Base-by-base conservation (phyloP, 2,329 filamentous ascomycete genomes). In the Raffaelea arxii region DNA sequence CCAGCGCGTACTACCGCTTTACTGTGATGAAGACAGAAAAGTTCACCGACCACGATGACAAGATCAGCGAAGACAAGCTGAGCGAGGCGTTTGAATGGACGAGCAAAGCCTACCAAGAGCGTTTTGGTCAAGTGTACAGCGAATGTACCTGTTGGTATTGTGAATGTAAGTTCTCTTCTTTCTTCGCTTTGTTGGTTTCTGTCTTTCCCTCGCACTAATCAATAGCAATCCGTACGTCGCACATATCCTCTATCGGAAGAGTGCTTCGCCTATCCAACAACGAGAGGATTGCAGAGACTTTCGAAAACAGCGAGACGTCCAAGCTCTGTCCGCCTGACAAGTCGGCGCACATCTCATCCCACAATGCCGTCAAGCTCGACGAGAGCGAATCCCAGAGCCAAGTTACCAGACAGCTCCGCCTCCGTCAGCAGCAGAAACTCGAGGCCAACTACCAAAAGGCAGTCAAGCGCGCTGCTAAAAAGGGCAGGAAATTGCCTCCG, bases 61-160 rank as follows among this genome's bases (percentile, higher is more conserved):
- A 91, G 63, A 79, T 94, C 21, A 78, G 82, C 42, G 82, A 89
- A 56, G 67, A 66, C 14, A 72, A 70, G 42, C 72, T 94, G 6
- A 76, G 76, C 40, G 67, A 69, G 2, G 69, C 72, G 4, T 92
- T 92, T 56, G 78, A 81, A 58, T 86, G 78, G 75, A 94, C 87
- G 0, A 78, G 74, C 56, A 82, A 80, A 54, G 65, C 62, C 1
- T 94, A 91, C 59, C 77, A 86, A 54, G 75, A 77, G 23, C 62
- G 66, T 14, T 89, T 76, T 53, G 64, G 68, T 16, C 74, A 82
- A 43, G 74, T 86, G 4, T 94, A 90, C 59, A 82, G 76, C 1
- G 82, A 86, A 60, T 91, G 86, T 56, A 85, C 79, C 0, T 90
- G 86, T 62, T 90, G 85, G 84, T 88, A 90, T 61, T 94, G 87